Conservation (phyloP, 2,329 filamentous ascomycete species). For the Colletotrichum liaoningense region DNA sequence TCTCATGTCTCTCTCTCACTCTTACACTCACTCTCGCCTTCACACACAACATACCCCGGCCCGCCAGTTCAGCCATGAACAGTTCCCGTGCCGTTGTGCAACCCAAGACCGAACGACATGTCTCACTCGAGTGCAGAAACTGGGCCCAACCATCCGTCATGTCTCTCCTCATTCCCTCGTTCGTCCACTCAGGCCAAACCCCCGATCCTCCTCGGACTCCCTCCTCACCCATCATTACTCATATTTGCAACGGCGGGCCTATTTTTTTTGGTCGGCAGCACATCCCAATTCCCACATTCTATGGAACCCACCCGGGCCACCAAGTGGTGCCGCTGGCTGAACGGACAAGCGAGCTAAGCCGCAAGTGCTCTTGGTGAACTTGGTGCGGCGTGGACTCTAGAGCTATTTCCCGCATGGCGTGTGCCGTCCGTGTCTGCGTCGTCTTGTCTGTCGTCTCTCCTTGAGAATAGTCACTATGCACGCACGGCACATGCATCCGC, state of each 20-base stretch:
- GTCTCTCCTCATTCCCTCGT: conserved; percentile 14
- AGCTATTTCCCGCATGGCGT: conserved; percentile 19
- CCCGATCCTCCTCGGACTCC: neutral
- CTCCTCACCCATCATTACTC: neutral
- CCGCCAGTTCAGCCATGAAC: conserved; percentile 5
- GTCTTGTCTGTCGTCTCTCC: neutral
- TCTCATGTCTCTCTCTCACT: neutral
- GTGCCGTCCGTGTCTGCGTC: neutral
- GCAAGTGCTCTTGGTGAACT: conserved; percentile 1
- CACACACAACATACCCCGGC: neutral
- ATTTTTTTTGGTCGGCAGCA: neutral
- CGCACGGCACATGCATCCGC: conserved; percentile 8
- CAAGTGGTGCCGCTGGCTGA: conserved; percentile 24
- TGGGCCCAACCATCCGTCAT: conserved; percentile 9
- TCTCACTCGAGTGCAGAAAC: conserved; percentile 14
- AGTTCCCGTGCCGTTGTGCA: conserved; percentile 18
- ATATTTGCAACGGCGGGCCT: neutral
- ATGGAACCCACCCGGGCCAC: conserved; percentile 20
- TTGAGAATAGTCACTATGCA: neutral
- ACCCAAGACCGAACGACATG: conserved; percentile 13
- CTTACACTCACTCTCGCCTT: neutral
- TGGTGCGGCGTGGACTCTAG: conserved; percentile 25
- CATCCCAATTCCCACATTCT: conserved; percentile 32
- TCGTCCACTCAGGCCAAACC: neutral
- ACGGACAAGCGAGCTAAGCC: conserved; percentile 20